A percentile compares a stretch with the other conserved stretches of the same genome.
Conservation (phyloP, 116 monocot genomes). For the Phalaenopsis hybrid region DNA sequence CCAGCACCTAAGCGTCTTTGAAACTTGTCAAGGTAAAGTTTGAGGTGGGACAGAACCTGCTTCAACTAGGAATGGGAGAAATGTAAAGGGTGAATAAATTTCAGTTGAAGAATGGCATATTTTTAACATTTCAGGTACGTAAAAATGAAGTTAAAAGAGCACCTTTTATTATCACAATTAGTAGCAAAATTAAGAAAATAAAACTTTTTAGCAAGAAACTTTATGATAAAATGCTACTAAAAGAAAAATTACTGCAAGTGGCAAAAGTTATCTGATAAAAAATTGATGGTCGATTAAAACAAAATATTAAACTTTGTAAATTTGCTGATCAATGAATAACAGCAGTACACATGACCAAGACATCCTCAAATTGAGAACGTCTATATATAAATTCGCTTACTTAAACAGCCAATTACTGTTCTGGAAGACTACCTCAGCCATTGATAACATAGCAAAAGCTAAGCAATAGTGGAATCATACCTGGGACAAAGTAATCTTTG, state of each 20-base stretch:
- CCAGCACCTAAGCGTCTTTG: slow-evolving; percentile 53
- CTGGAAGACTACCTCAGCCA: background rate
- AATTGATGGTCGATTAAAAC: background rate
- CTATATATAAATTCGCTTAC: background rate
- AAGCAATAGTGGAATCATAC: slow-evolving; percentile 21
- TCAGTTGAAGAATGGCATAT: background rate
- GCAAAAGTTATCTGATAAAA: background rate
- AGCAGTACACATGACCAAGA: background rate
- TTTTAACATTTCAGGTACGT: background rate
- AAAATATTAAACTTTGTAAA: background rate
- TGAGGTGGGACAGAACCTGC: slow-evolving; percentile 55
- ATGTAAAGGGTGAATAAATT: background rate
- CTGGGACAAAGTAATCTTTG: slow-evolving; percentile 72
- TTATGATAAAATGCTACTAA: background rate
- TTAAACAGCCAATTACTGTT: background rate
- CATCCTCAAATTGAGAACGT: background rate
- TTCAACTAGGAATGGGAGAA: slow-evolving; percentile 37
- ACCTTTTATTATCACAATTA: background rate
- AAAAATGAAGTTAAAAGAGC: background rate
- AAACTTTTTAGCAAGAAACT: background rate
- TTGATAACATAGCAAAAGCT: background rate
- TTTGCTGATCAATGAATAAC: background rate
- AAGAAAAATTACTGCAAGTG: background rate
- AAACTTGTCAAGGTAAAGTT: slow-evolving; percentile 62
- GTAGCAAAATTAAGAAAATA: background rate